These are phyloP conservation scores for Scedosporium dehoogii DNA, from an alignment of 2,329 filamentous ascomycete species.

Conservation along the genomic window DNA sequence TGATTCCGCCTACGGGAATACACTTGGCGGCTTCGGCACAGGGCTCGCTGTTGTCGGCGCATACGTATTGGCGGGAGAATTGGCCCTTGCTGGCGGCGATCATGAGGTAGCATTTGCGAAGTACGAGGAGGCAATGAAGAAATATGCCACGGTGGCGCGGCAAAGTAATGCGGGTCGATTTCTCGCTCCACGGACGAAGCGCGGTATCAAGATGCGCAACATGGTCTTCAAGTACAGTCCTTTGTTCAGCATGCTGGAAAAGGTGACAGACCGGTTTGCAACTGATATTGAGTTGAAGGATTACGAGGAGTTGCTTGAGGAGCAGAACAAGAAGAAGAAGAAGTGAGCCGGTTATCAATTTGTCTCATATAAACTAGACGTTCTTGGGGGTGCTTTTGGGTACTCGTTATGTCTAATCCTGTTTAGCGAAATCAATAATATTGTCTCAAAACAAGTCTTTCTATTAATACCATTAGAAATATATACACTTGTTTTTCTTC, in stretches of 20 bases:
- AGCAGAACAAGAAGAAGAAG: constrained; percentile 1
- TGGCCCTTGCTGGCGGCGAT: background rate
- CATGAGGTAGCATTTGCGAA: background rate
- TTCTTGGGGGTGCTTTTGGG: background rate
- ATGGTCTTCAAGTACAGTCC: background rate
- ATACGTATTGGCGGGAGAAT: background rate
- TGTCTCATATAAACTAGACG: background rate
- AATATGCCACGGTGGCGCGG: background rate
- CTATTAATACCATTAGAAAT: too few relatives aligned
- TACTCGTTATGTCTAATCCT: too few relatives aligned
- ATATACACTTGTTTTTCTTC: too few relatives aligned
- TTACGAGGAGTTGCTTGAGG: constrained; percentile 4
- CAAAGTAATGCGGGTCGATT: background rate
- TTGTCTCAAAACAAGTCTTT: too few relatives aligned
- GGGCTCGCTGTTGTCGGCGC: background rate
- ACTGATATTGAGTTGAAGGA: background rate
- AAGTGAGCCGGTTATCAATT: background rate
- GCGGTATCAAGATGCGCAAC: background rate
- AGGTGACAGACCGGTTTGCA: background rate
- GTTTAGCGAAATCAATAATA: too few relatives aligned
- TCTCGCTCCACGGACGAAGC: background rate
- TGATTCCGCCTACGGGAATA: background rate
- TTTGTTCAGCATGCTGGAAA: background rate
- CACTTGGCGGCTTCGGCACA: background rate
- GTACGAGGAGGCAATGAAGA: background rate